Evolutionary conservation across 768 basidiomycete species (phyloP).

Genomic region (Leccinum boreale): DNA sequence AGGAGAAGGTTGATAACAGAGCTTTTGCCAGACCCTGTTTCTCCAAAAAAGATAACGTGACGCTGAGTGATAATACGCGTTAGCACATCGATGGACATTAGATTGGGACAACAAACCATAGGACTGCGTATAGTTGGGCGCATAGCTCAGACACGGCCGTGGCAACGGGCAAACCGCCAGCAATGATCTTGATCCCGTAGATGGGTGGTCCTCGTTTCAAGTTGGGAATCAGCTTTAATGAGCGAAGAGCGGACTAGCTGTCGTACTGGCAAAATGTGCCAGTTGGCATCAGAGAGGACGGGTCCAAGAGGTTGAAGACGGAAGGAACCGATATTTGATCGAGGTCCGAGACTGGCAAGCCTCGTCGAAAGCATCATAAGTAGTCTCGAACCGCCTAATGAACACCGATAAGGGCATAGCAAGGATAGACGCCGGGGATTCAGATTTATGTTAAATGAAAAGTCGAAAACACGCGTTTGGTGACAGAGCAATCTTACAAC

Average conservation of each 20-base stretch:
- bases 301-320: neutral
- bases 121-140: neutral
- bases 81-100: neutral
- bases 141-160: neutral
- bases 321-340: neutral
- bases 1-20: constrained; percentile 27
- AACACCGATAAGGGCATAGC: constrained; percentile 1
- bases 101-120: neutral
- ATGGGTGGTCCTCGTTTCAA: neutral
- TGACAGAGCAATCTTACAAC: no score
- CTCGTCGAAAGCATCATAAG: constrained; percentile 3
- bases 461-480: constrained; percentile 10
- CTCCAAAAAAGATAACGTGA: constrained; percentile 23
- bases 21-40: constrained; percentile 26
- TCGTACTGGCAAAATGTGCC: neutral
- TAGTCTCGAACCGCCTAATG: neutral
- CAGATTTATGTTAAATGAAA: no score
- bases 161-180: neutral
- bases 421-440: neutral
- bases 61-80: neutral
- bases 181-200: neutral
- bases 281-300: neutral
- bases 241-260: neutral
- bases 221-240: neutral
- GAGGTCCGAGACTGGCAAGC: neutral